phyloP scores from a whole-genome alignment of 495 filamentous ascomycete genomes.

The Parathielavia hyrcaniae region DNA sequence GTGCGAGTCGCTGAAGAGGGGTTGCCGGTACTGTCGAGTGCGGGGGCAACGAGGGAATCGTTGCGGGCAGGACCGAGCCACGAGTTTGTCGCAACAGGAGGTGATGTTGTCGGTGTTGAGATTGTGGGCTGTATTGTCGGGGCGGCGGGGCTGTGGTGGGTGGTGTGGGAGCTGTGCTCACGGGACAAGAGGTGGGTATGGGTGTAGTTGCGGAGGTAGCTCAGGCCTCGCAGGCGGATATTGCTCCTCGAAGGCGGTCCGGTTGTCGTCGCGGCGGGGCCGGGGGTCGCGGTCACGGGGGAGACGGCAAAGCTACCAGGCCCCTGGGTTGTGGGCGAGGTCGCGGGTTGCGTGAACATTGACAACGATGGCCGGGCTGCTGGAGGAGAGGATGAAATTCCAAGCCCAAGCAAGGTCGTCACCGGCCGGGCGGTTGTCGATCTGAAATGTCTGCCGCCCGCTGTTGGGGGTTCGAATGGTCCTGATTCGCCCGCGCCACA shows the following conservation, averaged over 20 bases:
- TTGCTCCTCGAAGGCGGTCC: constrained; percentile 42
- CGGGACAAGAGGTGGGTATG: constrained; percentile 56
- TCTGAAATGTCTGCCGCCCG: background rate
- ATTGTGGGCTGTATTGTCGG: constrained; percentile 27
- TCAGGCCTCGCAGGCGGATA: constrained; percentile 64
- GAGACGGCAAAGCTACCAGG: constrained; percentile 38
- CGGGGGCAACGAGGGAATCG: constrained; percentile 16
- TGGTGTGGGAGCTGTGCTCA: constrained; percentile 37
- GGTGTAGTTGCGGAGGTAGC: constrained; percentile 67
- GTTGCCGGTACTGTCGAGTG: constrained; percentile 14
- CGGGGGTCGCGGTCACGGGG: constrained; percentile 34
- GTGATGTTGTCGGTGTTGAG: constrained; percentile 16
- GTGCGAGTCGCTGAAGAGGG: constrained; percentile 25
- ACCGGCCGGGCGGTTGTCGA: constrained; percentile 1
- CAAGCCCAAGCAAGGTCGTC: background rate
- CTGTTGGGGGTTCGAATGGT: background rate
- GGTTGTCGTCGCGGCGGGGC: constrained; percentile 38
- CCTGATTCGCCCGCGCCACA: background rate
- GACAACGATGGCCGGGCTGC: constrained; percentile 19
- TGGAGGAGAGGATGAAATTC: background rate
- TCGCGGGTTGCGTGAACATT: constrained; percentile 51
- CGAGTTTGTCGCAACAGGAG: constrained; percentile 21
- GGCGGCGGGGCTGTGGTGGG: constrained; percentile 15
- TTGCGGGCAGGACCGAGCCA: constrained; percentile 31
- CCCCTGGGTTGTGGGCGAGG: constrained; percentile 43